Base-by-base conservation (phyloP, 306 rosid genomes). In the Medicago lupulina region DNA sequence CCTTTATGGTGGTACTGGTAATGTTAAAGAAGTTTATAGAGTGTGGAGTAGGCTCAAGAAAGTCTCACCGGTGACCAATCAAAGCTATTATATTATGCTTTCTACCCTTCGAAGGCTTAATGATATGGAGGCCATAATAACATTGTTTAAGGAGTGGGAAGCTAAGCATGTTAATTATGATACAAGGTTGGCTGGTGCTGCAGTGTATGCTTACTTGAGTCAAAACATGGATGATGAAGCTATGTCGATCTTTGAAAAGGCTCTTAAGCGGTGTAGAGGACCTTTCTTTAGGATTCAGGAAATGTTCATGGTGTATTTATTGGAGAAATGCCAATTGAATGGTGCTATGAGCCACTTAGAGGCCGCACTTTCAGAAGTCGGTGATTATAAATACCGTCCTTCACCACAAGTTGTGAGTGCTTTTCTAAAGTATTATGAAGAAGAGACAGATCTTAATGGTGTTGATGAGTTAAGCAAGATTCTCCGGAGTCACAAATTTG, bases 61-160 rank as follows among this genome's bases (percentile, higher is more conserved):
- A 5, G 83, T 81, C 39, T 67, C 79, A 64, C 88, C 87, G 3
- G 70, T 49, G 59, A 87, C 85, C 65, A 95, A 83, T 80, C 6
- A 17, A n/a, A 92, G 97, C 87, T 85, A 88, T 85, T 88, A 86
- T 55, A 11, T 60, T 9, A 75, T 95, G 92, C 91, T 95, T 78
- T 90, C 84, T 21, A 21, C 23, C 70, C 92, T 95, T 46, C 36
- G 89, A 12, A 89, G 80, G 86, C 90, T 95, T 65, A 78, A 88
- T 0, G 91, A 92, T 75, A 31, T 82, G 16, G 86, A 88, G 82
- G 92, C 91, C 60, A 58, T 90, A 69, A 75, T 73, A 59, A 75
- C 74, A 58, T 84, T 80, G 77, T 92, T 84, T 41, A 71, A 88
- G 76, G 93, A 89, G 79, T 95, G 99, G 99, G 84, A 88, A 79